A percentile compares a stretch with the other conserved stretches of the same genome.
These are phyloP conservation scores for Boletus smithii DNA, from an alignment of 1,284 basidiomycete species.

Conservation along the genomic window DNA sequence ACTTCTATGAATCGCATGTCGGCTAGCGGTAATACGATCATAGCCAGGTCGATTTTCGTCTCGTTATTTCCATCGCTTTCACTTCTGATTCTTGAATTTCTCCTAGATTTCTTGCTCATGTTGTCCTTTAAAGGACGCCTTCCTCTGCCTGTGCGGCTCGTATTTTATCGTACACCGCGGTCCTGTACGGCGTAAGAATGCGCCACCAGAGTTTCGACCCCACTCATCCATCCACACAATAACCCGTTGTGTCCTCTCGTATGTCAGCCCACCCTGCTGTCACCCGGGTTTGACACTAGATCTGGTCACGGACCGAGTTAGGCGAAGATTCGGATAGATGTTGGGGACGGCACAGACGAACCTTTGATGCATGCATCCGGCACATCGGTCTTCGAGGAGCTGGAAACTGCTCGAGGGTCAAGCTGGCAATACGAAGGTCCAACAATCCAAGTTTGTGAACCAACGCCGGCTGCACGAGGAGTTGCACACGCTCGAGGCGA, in stretches of 20 bases:
- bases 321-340: not conserved
- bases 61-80: too few relatives aligned
- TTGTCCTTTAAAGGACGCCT: too few relatives aligned
- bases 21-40: too few relatives aligned
- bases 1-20: too few relatives aligned
- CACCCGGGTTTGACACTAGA: not conserved
- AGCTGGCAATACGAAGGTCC: slow-evolving; percentile 93
- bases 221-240: slow-evolving; percentile 15
- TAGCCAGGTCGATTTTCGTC: too few relatives aligned
- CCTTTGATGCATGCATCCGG: slow-evolving; percentile 30
- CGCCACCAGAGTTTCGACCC: not conserved
- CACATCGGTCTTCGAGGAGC: slow-evolving; percentile 69
- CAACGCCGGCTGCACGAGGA: slow-evolving; percentile 70
- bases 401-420: slow-evolving; percentile 60
- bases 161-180: too few relatives aligned
- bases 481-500: slow-evolving; percentile 50
- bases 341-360: not conserved
- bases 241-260: slow-evolving; percentile 29
- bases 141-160: too few relatives aligned
- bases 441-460: slow-evolving; percentile 78
- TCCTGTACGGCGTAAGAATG: not conserved
- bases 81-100: too few relatives aligned
- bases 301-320: not conserved
- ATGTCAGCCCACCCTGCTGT: slow-evolving; percentile 33
- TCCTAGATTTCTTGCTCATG: too few relatives aligned